Evolutionary conservation across 805 yeast species (phyloP), one percentile per base, ranked within the genome.

Genomic region (Ogataea populi-albae): DNA sequence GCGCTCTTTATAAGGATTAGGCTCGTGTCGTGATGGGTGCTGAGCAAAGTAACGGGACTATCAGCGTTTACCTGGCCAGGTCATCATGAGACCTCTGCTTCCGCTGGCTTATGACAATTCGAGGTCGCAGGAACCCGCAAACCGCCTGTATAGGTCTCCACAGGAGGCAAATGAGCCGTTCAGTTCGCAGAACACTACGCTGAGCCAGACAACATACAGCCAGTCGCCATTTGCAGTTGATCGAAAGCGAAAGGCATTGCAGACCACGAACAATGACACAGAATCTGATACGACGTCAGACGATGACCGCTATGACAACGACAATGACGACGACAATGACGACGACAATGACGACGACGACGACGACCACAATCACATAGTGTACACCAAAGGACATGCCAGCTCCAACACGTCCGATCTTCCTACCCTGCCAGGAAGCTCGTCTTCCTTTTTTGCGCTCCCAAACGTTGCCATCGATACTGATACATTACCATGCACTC

Each of bases 61-160:
- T 17, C 7, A 31, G n/a, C n/a, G n/a, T n/a, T n/a, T n/a, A n/a
- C n/a, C n/a, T n/a, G n/a, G n/a, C n/a, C n/a, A n/a, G n/a, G 15
- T 16, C 9, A 25, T 8, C 19, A 38, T 40, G 43, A 40, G 46
- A 23, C 54, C 55, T 6, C 40, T 74, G 17, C 58, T 72, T n/a
- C 79, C 80, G 4, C 67, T 73, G 57, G 73, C 78, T 4, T 73
- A 59, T 44, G 67, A 63, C 39, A 54, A 64, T 2, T 63, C 73
- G 2, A 47, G 64, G 15, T 40, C 57, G 0, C 51, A 53, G 19
- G 65, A 62, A 23, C 17, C 59, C 63, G 20, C 24, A 11, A 21
- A 16, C 19, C 26, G 6, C 34, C 34, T 15, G 17, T 21, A n/a
- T n/a, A n/a, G n/a, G 26, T 12, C 34, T 4, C 26, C 17, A 8